Evolutionary conservation across 2,329 filamentous ascomycete species (phyloP).

Genomic region (Talaromyces sp.): DNA sequence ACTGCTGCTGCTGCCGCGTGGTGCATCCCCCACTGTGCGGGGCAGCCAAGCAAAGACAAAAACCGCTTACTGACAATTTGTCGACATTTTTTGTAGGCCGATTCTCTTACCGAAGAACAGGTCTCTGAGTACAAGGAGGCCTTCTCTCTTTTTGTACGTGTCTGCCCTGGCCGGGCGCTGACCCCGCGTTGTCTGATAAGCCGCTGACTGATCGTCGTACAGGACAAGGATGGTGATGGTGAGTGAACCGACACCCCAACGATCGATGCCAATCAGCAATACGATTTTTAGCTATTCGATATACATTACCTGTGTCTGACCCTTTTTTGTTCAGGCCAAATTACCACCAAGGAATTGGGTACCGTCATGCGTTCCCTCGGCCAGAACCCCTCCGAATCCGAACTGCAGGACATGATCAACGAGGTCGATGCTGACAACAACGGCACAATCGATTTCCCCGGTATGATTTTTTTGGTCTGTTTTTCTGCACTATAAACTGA

Average conservation of each 20-base stretch:
- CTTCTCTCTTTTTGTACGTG: constrained; percentile 97
- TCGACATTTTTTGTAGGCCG: constrained; percentile 58
- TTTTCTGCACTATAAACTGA: constrained; percentile 5
- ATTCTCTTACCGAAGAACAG: constrained; percentile 98
- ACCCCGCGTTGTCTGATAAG: constrained; percentile 4
- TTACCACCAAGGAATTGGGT: constrained; percentile 84
- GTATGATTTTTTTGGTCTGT: constrained; percentile 44
- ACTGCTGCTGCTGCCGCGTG: neutral
- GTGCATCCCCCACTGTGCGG: constrained; percentile 27
- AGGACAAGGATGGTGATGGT: constrained; percentile 93
- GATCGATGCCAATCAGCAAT: neutral
- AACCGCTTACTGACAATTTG: constrained; percentile 18
- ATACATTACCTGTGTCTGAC: neutral
- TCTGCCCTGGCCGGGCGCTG: constrained; percentile 4
- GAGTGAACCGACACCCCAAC: constrained; percentile 39
- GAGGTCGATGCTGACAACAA: constrained; percentile 91
- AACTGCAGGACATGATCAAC: constrained; percentile 91
- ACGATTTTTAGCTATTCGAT: neutral
- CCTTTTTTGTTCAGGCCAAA: constrained; percentile 58
- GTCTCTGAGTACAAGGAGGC: constrained; percentile 99
- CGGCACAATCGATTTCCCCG: constrained; percentile 85
- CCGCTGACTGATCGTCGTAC: constrained; percentile 16
- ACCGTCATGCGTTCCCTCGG: constrained; percentile 87
- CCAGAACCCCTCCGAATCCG: constrained; percentile 84
- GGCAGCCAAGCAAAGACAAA: constrained; percentile 15